These are phyloP conservation scores for Phytophthora sp. DNA, from an alignment of 352 stramenopile species.

Conservation along the genomic window DNA sequence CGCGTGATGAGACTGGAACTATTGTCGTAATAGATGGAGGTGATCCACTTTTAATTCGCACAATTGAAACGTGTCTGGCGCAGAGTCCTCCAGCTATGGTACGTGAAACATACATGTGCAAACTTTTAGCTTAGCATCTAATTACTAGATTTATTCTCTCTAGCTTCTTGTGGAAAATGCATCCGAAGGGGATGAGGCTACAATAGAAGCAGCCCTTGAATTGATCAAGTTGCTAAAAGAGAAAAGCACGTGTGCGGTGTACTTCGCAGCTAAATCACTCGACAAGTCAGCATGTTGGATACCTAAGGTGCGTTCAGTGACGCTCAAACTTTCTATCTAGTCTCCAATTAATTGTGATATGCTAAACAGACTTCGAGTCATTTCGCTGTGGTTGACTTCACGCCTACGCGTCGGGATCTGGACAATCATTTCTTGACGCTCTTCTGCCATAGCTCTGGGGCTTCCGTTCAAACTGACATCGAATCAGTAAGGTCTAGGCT, in stretches of 20 bases:
- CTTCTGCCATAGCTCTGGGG: constrained; percentile 24
- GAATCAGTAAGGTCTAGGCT: constrained; percentile 18
- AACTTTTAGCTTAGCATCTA: background rate
- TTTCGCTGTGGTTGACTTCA: constrained; percentile 51
- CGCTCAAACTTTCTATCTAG: background rate
- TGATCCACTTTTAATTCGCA: constrained; percentile 39
- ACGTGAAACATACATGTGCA: background rate
- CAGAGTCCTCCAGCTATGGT: constrained; percentile 34
- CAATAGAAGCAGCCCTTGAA: constrained; percentile 43
- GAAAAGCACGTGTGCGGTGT: constrained; percentile 45
- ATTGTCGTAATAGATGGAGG: constrained; percentile 49
- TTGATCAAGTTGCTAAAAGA: constrained; percentile 45
- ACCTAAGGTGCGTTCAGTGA: constrained; percentile 44
- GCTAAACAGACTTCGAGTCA: constrained; percentile 53
- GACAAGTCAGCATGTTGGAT: constrained; percentile 41
- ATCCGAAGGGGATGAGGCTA: constrained; percentile 46
- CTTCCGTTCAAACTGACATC: constrained; percentile 15
- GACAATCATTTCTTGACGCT: constrained; percentile 42
- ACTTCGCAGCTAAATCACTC: constrained; percentile 51
- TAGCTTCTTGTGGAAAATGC: constrained; percentile 61
- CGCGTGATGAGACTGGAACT: constrained; percentile 17
- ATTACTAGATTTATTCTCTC: background rate
- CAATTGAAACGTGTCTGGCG: constrained; percentile 52
- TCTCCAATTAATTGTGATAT: background rate
- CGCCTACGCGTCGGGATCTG: constrained; percentile 40